Evolutionary conservation across 352 stramenopile species (phyloP).

Genomic region (Phytophthora cryptogea): DNA sequence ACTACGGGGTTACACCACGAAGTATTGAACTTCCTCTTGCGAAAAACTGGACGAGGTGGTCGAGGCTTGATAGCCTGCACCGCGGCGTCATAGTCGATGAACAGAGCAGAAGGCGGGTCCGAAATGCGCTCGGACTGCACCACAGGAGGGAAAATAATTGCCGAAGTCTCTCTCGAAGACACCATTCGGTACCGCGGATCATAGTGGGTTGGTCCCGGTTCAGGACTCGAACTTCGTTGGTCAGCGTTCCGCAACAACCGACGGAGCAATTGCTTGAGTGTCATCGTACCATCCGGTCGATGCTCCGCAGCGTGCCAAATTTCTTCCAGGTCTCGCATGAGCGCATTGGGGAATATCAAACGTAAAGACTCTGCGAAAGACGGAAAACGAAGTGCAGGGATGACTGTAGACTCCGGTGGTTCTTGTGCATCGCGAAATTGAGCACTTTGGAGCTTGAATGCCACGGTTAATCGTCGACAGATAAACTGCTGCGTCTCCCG

Average conservation of each 20-base stretch:
- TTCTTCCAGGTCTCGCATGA: constrained; percentile 59
- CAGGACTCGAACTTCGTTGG: constrained; percentile 49
- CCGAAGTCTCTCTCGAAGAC: constrained; percentile 38
- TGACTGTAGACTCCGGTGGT: background rate
- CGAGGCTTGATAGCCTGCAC: constrained; percentile 66
- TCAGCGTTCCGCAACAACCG: constrained; percentile 25
- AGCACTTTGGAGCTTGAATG: constrained; percentile 47
- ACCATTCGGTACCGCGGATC: constrained; percentile 50
- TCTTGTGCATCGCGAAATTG: constrained; percentile 3
- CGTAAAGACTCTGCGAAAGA: constrained; percentile 49
- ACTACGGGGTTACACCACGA: constrained; percentile 83
- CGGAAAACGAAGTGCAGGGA: constrained; percentile 28
- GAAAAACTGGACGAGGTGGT: constrained; percentile 48
- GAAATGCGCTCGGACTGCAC: constrained; percentile 26
- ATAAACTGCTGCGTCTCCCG: constrained; percentile 61
- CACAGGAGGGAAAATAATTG: constrained; percentile 59
- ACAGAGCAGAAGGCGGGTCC: constrained; percentile 56
- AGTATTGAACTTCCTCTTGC: constrained; percentile 57
- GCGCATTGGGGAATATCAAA: constrained; percentile 57
- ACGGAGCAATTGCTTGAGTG: constrained; percentile 26
- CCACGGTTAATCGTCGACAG: constrained; percentile 51
- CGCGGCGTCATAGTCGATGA: constrained; percentile 71
- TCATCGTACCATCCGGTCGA: constrained; percentile 24
- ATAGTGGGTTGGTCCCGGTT: constrained; percentile 77
- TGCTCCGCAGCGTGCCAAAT: constrained; percentile 47